Percentiles rank a stretch among this genome's conserved stretches.
phyloP scores from a whole-genome alignment of 371 early-diverging fungal genomes.

The Apophysomyces sp. region DNA sequence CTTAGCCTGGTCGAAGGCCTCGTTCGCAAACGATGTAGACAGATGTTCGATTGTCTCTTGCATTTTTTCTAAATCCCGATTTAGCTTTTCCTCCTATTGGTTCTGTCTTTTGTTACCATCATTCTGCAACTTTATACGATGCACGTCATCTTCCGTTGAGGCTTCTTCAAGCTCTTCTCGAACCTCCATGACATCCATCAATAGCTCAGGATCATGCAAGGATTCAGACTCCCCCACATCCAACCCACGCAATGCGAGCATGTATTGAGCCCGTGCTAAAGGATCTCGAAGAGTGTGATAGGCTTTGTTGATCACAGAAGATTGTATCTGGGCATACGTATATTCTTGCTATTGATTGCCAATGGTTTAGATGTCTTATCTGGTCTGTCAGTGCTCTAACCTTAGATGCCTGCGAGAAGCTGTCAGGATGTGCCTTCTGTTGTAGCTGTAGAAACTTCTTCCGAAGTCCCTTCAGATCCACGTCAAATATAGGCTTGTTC shows the following conservation, averaged over 20 bases:
- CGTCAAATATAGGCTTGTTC: constrained; percentile 49
- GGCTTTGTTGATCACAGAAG: constrained; percentile 85
- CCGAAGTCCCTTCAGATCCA: constrained; percentile 65
- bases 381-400: constrained; percentile 30
- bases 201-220: constrained; percentile 65
- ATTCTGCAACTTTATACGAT: not conserved
- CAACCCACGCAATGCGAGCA: constrained; percentile 62
- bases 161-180: constrained; percentile 76
- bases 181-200: constrained; percentile 83
- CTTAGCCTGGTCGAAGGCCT: constrained; percentile 58
- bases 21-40: constrained; percentile 47
- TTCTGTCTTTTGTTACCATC: constrained; percentile 12
- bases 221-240: constrained; percentile 70
- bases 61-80: constrained; percentile 25
- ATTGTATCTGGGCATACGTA: constrained; percentile 74
- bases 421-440: constrained; percentile 88
- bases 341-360: constrained; percentile 58
- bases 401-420: constrained; percentile 65
- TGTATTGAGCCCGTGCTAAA: constrained; percentile 77
- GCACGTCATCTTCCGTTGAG: constrained; percentile 15
- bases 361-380: not conserved
- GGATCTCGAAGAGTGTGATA: constrained; percentile 81
- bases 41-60: constrained; percentile 38
- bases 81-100: not conserved
- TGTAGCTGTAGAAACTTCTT: constrained; percentile 73